A percentile compares a stretch with the other conserved stretches of the same genome.
phyloP scores from a whole-genome alignment of 345 rosid species.

The Brassica juncea region DNA sequence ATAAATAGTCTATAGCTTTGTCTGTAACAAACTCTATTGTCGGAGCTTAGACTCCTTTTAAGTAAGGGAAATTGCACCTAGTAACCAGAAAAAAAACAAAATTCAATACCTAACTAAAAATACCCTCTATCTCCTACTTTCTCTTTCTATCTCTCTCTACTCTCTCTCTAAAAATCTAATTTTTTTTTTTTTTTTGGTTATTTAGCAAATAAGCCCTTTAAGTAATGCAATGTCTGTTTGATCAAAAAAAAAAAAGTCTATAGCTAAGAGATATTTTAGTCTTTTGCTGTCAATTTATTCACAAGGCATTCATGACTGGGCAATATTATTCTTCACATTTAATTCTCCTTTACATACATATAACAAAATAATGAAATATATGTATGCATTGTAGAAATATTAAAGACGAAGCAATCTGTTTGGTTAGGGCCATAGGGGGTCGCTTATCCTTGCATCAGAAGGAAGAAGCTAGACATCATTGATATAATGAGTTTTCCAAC shows the following conservation, averaged over 20 bases:
- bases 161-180: no score
- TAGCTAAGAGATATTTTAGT: not conserved
- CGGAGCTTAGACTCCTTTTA: no score
- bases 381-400: not conserved
- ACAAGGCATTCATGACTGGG: conserved; percentile 6
- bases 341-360: not conserved
- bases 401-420: conserved; percentile 25
- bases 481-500: not conserved
- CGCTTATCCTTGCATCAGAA: conserved; percentile 31
- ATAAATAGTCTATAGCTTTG: not conserved
- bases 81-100: no score
- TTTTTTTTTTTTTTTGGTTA: no score
- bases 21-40: no score
- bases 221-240: no score
- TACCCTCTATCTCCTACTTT: no score
- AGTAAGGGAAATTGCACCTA: no score
- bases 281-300: not conserved
- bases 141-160: no score
- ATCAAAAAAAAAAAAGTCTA: not conserved
- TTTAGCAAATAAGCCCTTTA: no score
- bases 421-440: not conserved
- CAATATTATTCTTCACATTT: conserved; percentile 8
- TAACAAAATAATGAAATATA: not conserved
- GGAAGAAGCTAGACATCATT: conserved; percentile 16
- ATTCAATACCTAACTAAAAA: no score